These are phyloP conservation scores for Purpureocillium lavendulum DNA, from an alignment of 2,329 filamentous ascomycete genomes.

Conservation along the genomic window DNA sequence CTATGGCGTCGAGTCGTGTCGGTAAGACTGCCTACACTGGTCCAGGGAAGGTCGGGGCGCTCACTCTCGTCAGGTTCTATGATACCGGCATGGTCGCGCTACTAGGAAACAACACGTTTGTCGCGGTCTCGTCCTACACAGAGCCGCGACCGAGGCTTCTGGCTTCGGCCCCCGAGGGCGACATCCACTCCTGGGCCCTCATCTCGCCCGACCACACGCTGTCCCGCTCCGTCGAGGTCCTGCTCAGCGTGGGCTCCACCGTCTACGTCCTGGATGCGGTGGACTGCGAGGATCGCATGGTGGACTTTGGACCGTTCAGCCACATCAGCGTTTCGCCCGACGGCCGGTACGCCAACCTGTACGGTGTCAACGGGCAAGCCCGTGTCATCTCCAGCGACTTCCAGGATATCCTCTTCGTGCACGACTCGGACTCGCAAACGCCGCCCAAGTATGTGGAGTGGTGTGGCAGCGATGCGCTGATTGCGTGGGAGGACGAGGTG, in stretches of 20 bases:
- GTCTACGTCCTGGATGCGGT: constrained; percentile 81
- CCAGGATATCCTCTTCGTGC: constrained; percentile 83
- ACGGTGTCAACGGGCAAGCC: constrained; percentile 74
- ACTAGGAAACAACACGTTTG: constrained; percentile 76
- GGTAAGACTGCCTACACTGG: constrained; percentile 24
- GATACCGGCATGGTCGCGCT: constrained; percentile 86
- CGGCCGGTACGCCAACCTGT: constrained; percentile 79
- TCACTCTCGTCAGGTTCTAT: constrained; percentile 55
- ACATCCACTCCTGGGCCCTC: constrained; percentile 81
- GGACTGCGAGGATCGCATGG: constrained; percentile 82
- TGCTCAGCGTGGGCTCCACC: constrained; percentile 77
- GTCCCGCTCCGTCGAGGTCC: constrained; percentile 85
- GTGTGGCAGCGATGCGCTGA: constrained; percentile 92
- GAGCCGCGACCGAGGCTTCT: constrained; percentile 84
- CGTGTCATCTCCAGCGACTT: constrained; percentile 96
- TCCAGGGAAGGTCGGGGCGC: neutral
- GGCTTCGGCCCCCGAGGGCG: constrained; percentile 65
- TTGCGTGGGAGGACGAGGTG: constrained; percentile 97
- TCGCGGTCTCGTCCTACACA: constrained; percentile 81
- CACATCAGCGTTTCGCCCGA: constrained; percentile 89
- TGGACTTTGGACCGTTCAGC: constrained; percentile 87
- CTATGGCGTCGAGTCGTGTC: constrained; percentile 77
- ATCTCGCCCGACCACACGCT: constrained; percentile 83
- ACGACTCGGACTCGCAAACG: constrained; percentile 79
- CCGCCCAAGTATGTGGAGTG: constrained; percentile 83